These are phyloP conservation scores for Trametes cingulata DNA, from an alignment of 768 basidiomycete species.

Conservation along the genomic window DNA sequence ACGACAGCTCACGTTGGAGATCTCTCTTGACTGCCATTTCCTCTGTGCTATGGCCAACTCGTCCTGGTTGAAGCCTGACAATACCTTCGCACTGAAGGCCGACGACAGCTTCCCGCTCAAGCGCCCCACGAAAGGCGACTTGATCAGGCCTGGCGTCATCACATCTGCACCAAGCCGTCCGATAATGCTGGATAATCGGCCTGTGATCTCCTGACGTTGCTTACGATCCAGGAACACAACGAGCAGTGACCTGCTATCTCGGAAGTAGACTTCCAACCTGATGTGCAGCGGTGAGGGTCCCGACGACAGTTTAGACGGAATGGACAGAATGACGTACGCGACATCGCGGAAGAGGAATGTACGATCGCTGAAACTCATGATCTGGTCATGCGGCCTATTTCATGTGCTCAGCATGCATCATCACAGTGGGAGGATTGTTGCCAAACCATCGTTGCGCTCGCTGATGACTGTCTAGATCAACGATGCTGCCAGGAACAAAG, in stretches of 20 bases:
- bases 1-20: slow-evolving; percentile 72
- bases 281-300: neutral
- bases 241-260: slow-evolving; percentile 85
- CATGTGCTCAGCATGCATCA: neutral
- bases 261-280: slow-evolving; percentile 91
- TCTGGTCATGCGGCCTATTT: slow-evolving; percentile 75
- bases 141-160: slow-evolving; percentile 51
- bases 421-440: slow-evolving; percentile 21
- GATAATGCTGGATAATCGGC: slow-evolving; percentile 51
- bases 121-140: slow-evolving; percentile 56
- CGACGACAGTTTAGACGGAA: no score
- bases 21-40: slow-evolving; percentile 87
- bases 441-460: slow-evolving; percentile 78
- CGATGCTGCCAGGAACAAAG: slow-evolving; percentile 81
- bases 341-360: slow-evolving; percentile 91
- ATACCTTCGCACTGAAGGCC: slow-evolving; percentile 42
- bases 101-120: slow-evolving; percentile 35
- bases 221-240: slow-evolving; percentile 76
- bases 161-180: slow-evolving; percentile 31
- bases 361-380: slow-evolving; percentile 76
- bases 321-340: slow-evolving; percentile 53
- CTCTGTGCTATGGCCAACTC: slow-evolving; percentile 72
- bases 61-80: slow-evolving; percentile 53
- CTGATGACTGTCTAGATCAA: slow-evolving; percentile 79
- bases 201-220: slow-evolving; percentile 60